Evolutionary conservation across 371 early-diverging fungal species (phyloP).

Genomic region (Circinella umbellata): DNA sequence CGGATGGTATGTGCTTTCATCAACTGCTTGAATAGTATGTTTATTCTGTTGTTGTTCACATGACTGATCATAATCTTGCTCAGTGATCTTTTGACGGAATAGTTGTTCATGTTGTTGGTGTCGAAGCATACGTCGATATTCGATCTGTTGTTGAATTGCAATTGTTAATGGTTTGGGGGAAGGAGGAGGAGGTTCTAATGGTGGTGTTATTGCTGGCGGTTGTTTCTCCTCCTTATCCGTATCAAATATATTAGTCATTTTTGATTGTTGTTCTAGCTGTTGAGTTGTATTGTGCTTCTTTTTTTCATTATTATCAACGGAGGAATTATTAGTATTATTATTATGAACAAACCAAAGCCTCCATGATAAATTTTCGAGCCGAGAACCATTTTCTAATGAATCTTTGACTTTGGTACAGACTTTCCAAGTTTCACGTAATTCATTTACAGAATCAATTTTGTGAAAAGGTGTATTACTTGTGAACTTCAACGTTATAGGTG

Average conservation of each 20-base stretch:
- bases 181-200: constrained; percentile 5
- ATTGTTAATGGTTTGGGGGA: constrained; percentile 1
- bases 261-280: too few relatives aligned
- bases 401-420: constrained; percentile 90
- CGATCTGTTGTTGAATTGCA: constrained; percentile 14
- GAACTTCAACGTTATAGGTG: constrained; percentile 74
- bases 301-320: too few relatives aligned
- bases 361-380: constrained; percentile 91
- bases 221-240: constrained; percentile 13
- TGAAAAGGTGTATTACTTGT: constrained; percentile 71
- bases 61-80: constrained; percentile 16
- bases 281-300: too few relatives aligned
- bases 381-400: constrained; percentile 82
- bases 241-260: too few relatives aligned
- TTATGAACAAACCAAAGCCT: constrained; percentile 84
- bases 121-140: constrained; percentile 7
- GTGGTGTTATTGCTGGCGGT: constrained; percentile 11
- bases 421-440: constrained; percentile 81
- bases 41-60: too few relatives aligned
- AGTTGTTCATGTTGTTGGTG: constrained; percentile 22
- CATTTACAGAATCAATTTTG: constrained; percentile 70
- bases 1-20: too few relatives aligned
- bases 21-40: too few relatives aligned
- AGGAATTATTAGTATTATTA: constrained; percentile 33
- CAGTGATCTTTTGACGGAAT: constrained; percentile 13